Conservation (phyloP, 129 eudicot species). For the Centaurea solstitialis region DNA sequence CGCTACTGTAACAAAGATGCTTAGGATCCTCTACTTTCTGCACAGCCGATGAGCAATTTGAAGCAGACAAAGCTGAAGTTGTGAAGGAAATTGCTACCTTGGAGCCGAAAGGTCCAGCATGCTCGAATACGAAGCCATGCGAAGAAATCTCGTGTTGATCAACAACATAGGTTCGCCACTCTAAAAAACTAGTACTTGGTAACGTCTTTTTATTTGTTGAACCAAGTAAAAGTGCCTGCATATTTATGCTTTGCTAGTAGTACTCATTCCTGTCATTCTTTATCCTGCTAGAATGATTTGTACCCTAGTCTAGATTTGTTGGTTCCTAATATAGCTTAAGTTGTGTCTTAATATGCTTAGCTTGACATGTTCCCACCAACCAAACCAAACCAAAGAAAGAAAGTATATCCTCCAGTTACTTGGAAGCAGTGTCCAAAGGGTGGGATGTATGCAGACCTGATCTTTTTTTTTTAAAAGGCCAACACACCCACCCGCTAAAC, state of each 20-base stretch:
- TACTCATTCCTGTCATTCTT: background rate
- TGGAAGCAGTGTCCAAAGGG: background rate
- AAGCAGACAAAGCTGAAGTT: slow-evolving; percentile 64
- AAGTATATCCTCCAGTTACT: background rate
- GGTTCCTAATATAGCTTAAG: background rate
- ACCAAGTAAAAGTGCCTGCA: slow-evolving; percentile 34
- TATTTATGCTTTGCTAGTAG: slow-evolving; percentile 16
- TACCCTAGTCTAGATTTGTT: slow-evolving; percentile 2
- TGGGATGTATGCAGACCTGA: background rate
- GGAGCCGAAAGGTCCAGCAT: slow-evolving; percentile 37
- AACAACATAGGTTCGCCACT: background rate
- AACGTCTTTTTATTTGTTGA: slow-evolving; percentile 6
- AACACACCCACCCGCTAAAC: too few relatives aligned
- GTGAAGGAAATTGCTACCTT: slow-evolving; percentile 57
- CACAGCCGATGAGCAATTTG: slow-evolving; percentile 60
- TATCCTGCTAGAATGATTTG: slow-evolving; percentile 18
- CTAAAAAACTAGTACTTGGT: slow-evolving; percentile 11
- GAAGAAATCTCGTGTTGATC: slow-evolving; percentile 36
- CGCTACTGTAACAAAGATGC: slow-evolving; percentile 13
- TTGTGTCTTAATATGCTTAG: background rate
- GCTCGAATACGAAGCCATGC: slow-evolving; percentile 33
- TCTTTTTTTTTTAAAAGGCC: background rate
- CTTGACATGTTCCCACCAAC: background rate
- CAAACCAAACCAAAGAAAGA: background rate
- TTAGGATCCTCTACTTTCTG: slow-evolving; percentile 2